phyloP scores from a whole-genome alignment of 768 basidiomycete species.

The Naematelia aurantialba region DNA sequence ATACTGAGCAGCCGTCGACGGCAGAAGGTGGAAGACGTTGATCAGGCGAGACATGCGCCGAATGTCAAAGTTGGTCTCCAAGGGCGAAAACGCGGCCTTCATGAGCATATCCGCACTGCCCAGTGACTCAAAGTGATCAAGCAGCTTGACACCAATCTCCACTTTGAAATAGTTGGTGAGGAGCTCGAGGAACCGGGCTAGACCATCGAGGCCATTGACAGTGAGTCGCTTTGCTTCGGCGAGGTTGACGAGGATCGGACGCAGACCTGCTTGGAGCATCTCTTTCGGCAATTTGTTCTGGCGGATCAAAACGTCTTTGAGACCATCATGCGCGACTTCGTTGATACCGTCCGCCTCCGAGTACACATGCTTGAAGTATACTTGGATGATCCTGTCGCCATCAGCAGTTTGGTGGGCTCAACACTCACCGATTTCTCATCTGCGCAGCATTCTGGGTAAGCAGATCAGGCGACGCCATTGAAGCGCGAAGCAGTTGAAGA shows the following conservation, averaged over 20 bases:
- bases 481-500: conserved; percentile 85
- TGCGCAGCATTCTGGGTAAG: conserved; percentile 61
- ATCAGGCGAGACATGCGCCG: conserved; percentile 90
- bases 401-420: background rate
- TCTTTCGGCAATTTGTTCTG: conserved; percentile 92
- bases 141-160: conserved; percentile 93
- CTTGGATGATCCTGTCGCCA: conserved; percentile 72
- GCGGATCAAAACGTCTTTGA: conserved; percentile 79
- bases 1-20: conserved; percentile 81
- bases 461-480: conserved; percentile 92
- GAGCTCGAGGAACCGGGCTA: conserved; percentile 87
- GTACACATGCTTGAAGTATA: conserved; percentile 98
- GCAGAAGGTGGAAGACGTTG: conserved; percentile 94
- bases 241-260: conserved; percentile 95
- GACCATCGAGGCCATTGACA: conserved; percentile 79
- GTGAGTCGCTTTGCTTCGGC: conserved; percentile 93
- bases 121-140: conserved; percentile 91
- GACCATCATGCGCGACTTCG: conserved; percentile 90
- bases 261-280: conserved; percentile 85
- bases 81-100: conserved; percentile 71
- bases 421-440: conserved; percentile 73
- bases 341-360: conserved; percentile 60
- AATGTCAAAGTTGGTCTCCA: conserved; percentile 80
- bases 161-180: conserved; percentile 99
- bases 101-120: conserved; percentile 82